These are phyloP conservation scores for Pulveroboletus sp. DNA, from an alignment of 1,284 basidiomycete species.

Conservation along the genomic window DNA sequence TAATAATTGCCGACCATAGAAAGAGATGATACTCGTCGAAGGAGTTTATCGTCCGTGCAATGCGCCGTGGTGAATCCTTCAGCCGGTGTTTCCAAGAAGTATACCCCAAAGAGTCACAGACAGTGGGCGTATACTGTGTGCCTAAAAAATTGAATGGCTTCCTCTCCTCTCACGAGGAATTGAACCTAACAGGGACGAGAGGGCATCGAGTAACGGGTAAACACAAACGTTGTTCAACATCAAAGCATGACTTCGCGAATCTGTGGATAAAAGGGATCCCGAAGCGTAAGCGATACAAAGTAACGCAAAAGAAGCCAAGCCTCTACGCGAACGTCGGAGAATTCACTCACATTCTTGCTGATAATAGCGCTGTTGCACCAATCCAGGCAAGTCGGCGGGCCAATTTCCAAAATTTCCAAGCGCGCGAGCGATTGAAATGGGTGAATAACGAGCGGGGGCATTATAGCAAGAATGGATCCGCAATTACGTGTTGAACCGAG, in stretches of 20 bases:
- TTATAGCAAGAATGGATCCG: slow-evolving; percentile 25
- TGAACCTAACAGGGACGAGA: background rate
- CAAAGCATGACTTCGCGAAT: slow-evolving; percentile 58
- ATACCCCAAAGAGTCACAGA: background rate
- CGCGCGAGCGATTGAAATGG: background rate
- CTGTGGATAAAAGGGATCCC: slow-evolving; percentile 30
- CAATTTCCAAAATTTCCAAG: slow-evolving; percentile 14
- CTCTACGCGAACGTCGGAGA: slow-evolving; percentile 3
- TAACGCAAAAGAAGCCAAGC: slow-evolving; percentile 3
- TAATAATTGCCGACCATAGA: too few species aligned
- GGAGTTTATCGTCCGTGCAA: background rate
- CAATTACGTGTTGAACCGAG: slow-evolving; percentile 29
- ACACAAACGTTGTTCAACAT: slow-evolving; percentile 12
- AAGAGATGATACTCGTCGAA: too few species aligned
- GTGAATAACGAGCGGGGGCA: slow-evolving; percentile 6
- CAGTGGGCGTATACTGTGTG: background rate
- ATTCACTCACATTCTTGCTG: slow-evolving; percentile 64
- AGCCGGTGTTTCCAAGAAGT: background rate
- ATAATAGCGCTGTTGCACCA: slow-evolving; percentile 53
- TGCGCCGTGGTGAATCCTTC: slow-evolving; percentile 11
- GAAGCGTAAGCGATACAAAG: background rate
- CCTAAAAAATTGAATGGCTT: background rate
- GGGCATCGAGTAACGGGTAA: background rate
- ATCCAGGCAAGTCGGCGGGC: background rate
- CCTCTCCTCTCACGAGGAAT: background rate